These are phyloP conservation scores for Rhinocladiella similis DNA, from an alignment of 2,329 filamentous ascomycete genomes.

Conservation along the genomic window DNA sequence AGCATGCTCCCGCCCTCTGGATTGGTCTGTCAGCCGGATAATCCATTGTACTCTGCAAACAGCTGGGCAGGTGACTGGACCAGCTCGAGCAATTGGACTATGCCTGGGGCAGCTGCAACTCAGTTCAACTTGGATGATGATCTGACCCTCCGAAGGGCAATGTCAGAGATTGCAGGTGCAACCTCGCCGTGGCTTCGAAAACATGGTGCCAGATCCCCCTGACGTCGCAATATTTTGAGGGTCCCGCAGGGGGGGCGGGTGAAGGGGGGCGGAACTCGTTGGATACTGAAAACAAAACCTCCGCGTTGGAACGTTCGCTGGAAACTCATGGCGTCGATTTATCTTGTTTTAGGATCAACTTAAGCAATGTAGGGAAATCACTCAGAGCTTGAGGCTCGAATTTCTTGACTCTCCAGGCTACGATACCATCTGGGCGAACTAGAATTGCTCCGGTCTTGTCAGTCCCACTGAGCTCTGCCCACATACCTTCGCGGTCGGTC, in stretches of 20 bases:
- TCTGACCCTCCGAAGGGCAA: background rate
- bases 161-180: background rate
- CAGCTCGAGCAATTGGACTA: background rate
- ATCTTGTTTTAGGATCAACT: background rate
- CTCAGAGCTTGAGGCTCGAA: conserved; percentile 1
- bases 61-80: background rate
- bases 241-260: too few species aligned
- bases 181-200: background rate
- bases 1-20: background rate
- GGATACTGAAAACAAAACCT: background rate
- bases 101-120: background rate
- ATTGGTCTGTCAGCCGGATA: background rate
- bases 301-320: background rate
- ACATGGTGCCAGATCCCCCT: too few species aligned
- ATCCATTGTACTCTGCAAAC: background rate
- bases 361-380: background rate
- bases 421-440: conserved; percentile 36
- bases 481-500: conserved; percentile 25
- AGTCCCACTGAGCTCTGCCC: conserved; percentile 24
- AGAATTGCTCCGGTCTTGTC: conserved; percentile 30
- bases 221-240: too few species aligned
- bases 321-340: background rate
- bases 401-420: conserved; percentile 28
- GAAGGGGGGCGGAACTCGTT: background rate
- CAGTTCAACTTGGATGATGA: background rate